Evolutionary conservation across 805 yeast species (phyloP), one percentile per base, ranked within the genome.

Genomic region (Starmera quercuum): DNA sequence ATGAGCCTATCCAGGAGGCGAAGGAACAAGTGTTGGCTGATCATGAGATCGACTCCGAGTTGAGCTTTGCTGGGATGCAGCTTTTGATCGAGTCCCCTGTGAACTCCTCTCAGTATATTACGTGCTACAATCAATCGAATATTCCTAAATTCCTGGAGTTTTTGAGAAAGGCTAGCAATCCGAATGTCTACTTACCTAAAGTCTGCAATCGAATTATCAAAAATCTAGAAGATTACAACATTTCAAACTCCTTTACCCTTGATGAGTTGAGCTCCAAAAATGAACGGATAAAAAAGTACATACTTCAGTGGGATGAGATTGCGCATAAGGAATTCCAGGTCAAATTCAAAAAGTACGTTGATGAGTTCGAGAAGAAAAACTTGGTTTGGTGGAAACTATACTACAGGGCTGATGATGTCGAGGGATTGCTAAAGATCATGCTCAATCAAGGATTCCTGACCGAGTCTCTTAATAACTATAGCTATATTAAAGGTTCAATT

Each of bases 401-500:
- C 41, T 40, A 49, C 9, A 47, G 51, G 26, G 52, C 53, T 16
- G 61, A 58, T 37, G 54, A 49, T 28, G 38, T 57, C 14, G 51
- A 50, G 28, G 41, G 42, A 29, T 43, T 48, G 14, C 29, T 59
- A 3, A 43, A 49, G 13, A 45, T 47, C 23, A 44, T 56, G 52
- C 37, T 57, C 10, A 41, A 49, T 17, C 33, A 44, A 3, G 51
- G 50, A 1, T 33, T 49, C 6, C 31, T 56, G 31, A 42, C 47
- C 14, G 47, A 48, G 16, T 50, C 59, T 23, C 31, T 47, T 16
- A 46, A 47, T 17, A 46, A 44, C 29, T 48, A 53, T 28, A 47
- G 54, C 26, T 51, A 52, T 29, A 42, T 58, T n/a, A 50, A 53
- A n/a, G 64, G 64, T 5, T 49, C 51, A 26, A 50, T 56, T 21